These are phyloP conservation scores for Narthecium ossifragum DNA, from an alignment of 106 monocot genomes.

Conservation along the genomic window DNA sequence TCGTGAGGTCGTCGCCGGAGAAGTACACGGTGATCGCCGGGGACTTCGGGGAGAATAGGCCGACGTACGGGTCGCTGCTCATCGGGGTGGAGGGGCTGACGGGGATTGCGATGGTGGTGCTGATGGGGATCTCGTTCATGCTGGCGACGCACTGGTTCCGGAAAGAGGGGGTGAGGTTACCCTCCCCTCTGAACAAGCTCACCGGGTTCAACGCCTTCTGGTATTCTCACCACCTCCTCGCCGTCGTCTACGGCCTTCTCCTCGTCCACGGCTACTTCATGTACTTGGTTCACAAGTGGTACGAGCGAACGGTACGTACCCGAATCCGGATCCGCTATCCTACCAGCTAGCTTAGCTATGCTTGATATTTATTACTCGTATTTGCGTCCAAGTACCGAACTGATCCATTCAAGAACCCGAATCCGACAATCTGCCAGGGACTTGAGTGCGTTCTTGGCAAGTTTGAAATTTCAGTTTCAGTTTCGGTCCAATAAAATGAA, in stretches of 20 bases:
- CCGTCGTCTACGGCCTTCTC: constrained; percentile 63
- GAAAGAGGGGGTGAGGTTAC: constrained; percentile 47
- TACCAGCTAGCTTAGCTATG: no score
- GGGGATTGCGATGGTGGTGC: constrained; percentile 66
- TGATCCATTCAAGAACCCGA: no score
- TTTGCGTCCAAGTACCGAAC: no score
- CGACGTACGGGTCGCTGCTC: constrained; percentile 47
- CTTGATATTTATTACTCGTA: no score
- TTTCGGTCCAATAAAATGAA: no score
- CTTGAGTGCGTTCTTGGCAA: no score
- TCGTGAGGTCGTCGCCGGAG: constrained; percentile 41
- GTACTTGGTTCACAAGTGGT: constrained; percentile 69
- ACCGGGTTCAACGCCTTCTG: constrained; percentile 91
- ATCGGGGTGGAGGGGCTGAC: constrained; percentile 65
- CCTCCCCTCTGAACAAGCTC: constrained; percentile 52
- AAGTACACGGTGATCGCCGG: constrained; percentile 21
- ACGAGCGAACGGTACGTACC: constrained; percentile 71
- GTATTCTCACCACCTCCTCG: constrained; percentile 88
- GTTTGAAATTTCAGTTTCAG: no score
- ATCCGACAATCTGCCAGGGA: no score
- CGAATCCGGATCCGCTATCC: no score
- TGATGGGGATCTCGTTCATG: constrained; percentile 73
- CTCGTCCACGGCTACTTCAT: constrained; percentile 72
- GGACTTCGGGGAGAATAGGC: constrained; percentile 51
- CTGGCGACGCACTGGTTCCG: constrained; percentile 71